Evolutionary conservation across 257 asterid species (phyloP), one percentile per base, ranked within the genome.

Genomic region (Fraxinus excelsior): DNA sequence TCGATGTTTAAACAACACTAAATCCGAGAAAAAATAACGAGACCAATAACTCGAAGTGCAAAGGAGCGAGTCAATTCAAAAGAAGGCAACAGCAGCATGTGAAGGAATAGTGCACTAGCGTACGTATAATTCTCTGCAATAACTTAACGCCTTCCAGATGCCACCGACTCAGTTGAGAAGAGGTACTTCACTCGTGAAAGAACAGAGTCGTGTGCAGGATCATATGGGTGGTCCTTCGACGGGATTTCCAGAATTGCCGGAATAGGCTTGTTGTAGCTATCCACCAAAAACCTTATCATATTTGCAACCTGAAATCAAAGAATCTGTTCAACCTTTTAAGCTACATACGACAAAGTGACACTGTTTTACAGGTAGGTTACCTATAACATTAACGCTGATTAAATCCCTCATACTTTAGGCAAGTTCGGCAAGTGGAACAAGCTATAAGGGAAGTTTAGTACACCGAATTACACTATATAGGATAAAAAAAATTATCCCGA

Each of bases 181-280:
- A 91, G 95, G 84, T 89, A 84, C 85, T 87, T 90, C 78, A 94
- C 97, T 78, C 97, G 87, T 1, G 98, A 94, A 31, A 92, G 92
- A 81, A 94, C 97, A 19, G 97, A 94, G 86, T 94, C 97, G 65
- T 89, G 96, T 1, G 94, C 92, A 58, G 98, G 97, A 86, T 94
- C 97, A 38, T 92, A 92, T 0, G 97, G 98, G 60, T 92, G 97
- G 84, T 92, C 97, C 94, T 94, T 94, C 72, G 98, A 94, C 25
- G 97, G 98, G 74, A 94, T 94, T 90, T 94, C 97, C 82, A 94
- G 67, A 80, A 92, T 94, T 73, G 97, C 98, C 19, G 98, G 97
- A 77, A 94, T 80, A 34, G 96, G 97, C 75, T 89, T 92, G 85
- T 94, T 92, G 74, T 94, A 94, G 89, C 97, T 86, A 85, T 94